Conservation (phyloP, 225 moss, liverwort and hornwort genomes). For the Lunularia cruciata region DNA sequence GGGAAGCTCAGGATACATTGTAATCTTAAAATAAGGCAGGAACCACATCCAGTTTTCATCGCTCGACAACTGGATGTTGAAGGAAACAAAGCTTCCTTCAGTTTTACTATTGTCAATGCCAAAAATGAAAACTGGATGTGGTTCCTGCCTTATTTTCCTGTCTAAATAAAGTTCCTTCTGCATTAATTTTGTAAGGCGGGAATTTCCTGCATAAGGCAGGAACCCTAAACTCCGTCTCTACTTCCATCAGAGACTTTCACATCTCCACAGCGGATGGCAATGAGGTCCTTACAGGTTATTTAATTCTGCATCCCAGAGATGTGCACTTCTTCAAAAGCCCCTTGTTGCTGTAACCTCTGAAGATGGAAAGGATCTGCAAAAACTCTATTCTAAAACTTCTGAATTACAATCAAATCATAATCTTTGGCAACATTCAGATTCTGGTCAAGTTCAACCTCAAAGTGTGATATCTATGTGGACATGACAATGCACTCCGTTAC, state of each 20-base stretch:
- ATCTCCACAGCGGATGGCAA: constrained; percentile 42
- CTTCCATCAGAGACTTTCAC: constrained; percentile 29
- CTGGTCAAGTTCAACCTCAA: constrained; percentile 10
- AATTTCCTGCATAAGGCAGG: no score
- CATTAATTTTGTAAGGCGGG: no score
- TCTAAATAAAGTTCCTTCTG: no score
- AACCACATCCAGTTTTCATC: no score
- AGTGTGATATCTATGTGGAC: constrained; percentile 22
- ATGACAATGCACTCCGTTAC: constrained; percentile 40
- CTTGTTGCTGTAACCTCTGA: constrained; percentile 33
- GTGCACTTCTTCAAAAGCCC: constrained; percentile 30
- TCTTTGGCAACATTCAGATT: neutral
- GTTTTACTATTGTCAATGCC: no score
- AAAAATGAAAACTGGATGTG: no score
- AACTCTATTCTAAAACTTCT: constrained; percentile 33
- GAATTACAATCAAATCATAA: constrained; percentile 32
- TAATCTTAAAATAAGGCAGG: no score
- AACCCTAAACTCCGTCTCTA: no score
- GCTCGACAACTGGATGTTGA: no score
- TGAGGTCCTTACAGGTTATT: constrained; percentile 38
- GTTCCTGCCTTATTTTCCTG: no score
- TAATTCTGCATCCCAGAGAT: constrained; percentile 44
- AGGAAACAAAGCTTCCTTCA: no score
- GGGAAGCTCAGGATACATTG: no score
- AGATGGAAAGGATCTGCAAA: constrained; percentile 49